Evolutionary conservation across 129 eudicot genomes (phyloP).

Genomic region (Daucus carota): DH1_v3.0 NC_030388.2:32591501-32592000

Average conservation of each 20-base stretch:
- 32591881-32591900: conserved; percentile 87
- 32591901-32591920: conserved; percentile 71
- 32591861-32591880: conserved; percentile 72
- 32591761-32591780: conserved; percentile 89
- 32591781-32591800: conserved; percentile 81
- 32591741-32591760: conserved; percentile 91
- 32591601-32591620: conserved; percentile 90
- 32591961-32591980: conserved; percentile 34
- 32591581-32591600: conserved; percentile 83
- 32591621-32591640: conserved; percentile 90
- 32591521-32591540: conserved; percentile 98
- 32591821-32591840: conserved; percentile 89
- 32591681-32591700: conserved; percentile 77
- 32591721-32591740: conserved; percentile 89
- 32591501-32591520: conserved; percentile 84
- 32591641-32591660: conserved; percentile 97
- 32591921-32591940: conserved; percentile 71
- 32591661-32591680: conserved; percentile 82
- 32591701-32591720: conserved; percentile 95
- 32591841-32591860: conserved; percentile 57
- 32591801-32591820: conserved; percentile 92
- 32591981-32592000: conserved; percentile 29
- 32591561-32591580: conserved; percentile 73
- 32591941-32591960: conserved; percentile 76
- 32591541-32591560: conserved; percentile 87